Percentiles rank a stretch among this genome's conserved stretches.
These are phyloP conservation scores for Pseudognaphalium luteoalbum DNA, from an alignment of 129 eudicot genomes.

Conservation along the genomic window DNA sequence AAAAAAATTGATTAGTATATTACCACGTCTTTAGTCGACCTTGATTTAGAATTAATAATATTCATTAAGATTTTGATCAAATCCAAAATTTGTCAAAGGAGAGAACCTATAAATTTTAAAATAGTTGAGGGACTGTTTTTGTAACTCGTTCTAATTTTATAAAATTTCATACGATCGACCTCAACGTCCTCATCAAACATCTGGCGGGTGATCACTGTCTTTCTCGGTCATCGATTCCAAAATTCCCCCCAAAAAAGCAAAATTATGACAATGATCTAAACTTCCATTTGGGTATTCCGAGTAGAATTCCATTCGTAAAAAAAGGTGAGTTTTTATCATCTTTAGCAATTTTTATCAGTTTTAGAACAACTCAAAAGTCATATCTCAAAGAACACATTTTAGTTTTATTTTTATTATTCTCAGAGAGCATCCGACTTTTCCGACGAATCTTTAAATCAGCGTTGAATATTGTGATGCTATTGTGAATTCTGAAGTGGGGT, in stretches of 20 bases:
- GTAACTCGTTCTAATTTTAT: background rate
- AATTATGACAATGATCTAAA: constrained; percentile 20
- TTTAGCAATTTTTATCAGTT: constrained; percentile 2
- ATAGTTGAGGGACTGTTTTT: constrained; percentile 19
- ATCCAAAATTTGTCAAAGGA: constrained; percentile 13
- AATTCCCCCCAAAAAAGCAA: background rate
- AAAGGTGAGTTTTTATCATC: constrained; percentile 4
- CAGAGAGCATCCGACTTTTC: constrained; percentile 14
- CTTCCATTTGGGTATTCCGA: constrained; percentile 11
- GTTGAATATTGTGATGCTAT: constrained; percentile 10
- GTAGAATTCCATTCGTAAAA: background rate
- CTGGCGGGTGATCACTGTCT: constrained; percentile 28
- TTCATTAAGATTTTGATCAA: background rate
- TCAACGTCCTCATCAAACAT: constrained; percentile 28
- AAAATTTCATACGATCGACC: constrained; percentile 11
- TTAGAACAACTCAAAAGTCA: constrained; percentile 1
- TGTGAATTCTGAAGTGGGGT: constrained; percentile 14
- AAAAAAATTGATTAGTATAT: too few species aligned
- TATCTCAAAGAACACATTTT: constrained; percentile 2
- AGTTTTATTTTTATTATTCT: constrained; percentile 1
- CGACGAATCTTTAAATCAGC: constrained; percentile 33
- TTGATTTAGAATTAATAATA: background rate
- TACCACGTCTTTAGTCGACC: constrained; percentile 25
- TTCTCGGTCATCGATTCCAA: constrained; percentile 11
- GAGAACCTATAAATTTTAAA: background rate